Conservation (phyloP, 176 grass and related monocot genomes). For the Zea mays region Zm-B73-REFERENCE-NAM-5.0 NC_050096.1:64702501-64703000, state of each 20-base stretch:
- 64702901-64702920: neutral
- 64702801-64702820: neutral
- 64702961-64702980: too few species aligned
- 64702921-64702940: neutral
- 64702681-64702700: neutral
- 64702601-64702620: neutral
- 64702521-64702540: neutral
- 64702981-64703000: too few species aligned
- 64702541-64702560: neutral
- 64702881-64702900: neutral
- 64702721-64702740: neutral
- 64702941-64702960: neutral
- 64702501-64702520: neutral
- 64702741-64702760: slow-evolving; percentile 26
- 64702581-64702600: neutral
- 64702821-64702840: neutral
- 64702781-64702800: neutral
- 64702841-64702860: neutral
- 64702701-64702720: neutral
- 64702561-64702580: neutral
- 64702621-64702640: neutral
- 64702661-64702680: neutral
- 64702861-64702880: neutral
- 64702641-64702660: neutral
- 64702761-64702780: slow-evolving; percentile 31